phyloP scores from a whole-genome alignment of 805 yeast species.

The Ogataea siamensis region DNA sequence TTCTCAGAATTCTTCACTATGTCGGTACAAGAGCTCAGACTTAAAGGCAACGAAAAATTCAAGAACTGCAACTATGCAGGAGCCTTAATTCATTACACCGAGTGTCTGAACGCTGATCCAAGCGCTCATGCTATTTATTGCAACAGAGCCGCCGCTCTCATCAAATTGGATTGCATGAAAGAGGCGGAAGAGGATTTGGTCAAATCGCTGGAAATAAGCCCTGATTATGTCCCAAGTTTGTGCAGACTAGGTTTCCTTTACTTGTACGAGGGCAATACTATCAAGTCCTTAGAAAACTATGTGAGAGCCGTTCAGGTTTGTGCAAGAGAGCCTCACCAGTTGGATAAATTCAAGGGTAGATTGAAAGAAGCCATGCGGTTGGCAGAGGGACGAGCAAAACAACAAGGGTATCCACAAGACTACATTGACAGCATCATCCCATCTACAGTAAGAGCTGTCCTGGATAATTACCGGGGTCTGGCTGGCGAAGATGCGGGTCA shows the following conservation, averaged over 20 bases:
- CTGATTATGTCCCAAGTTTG: constrained; percentile 39
- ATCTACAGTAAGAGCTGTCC: constrained; percentile 21
- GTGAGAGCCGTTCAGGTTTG: constrained; percentile 33
- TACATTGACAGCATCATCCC: constrained; percentile 30
- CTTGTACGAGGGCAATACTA: constrained; percentile 37
- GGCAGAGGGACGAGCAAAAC: constrained; percentile 32
- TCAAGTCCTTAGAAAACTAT: constrained; percentile 37
- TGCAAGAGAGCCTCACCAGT: constrained; percentile 18
- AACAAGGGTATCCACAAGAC: constrained; percentile 33
- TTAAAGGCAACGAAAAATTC: constrained; percentile 31
- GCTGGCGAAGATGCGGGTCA: constrained; percentile 6
- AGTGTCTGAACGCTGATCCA: constrained; percentile 36
- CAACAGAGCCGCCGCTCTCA: constrained; percentile 41
- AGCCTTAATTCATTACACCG: constrained; percentile 38
- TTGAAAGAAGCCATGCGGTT: constrained; percentile 29
- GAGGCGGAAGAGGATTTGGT: constrained; percentile 38
- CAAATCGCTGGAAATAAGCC: constrained; percentile 33
- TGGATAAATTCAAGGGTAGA: constrained; percentile 27
- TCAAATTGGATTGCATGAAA: constrained; percentile 34
- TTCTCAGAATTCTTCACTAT: not conserved
- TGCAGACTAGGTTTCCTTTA: constrained; percentile 38
- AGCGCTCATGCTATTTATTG: constrained; percentile 34
- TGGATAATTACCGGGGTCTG: constrained; percentile 23
- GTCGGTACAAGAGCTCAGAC: constrained; percentile 23
- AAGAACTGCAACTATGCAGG: constrained; percentile 28